Evolutionary conservation across 306 rosid genomes (phyloP), one percentile per base, ranked within the genome.

Genomic region (Malus sylvestris): DNA sequence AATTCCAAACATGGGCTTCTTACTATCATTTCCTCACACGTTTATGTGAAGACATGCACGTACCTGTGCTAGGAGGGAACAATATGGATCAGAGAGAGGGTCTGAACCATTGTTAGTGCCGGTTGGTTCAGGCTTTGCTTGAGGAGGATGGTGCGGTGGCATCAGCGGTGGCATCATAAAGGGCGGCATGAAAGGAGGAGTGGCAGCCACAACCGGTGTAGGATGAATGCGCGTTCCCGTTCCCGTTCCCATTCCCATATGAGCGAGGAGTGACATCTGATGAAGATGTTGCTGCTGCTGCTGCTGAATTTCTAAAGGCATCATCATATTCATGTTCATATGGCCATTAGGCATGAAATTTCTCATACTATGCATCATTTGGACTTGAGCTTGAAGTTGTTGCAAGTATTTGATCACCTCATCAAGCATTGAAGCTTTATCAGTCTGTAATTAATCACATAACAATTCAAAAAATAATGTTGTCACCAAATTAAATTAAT

Each of bases 391-490:
- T 85, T 89, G 86, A 15, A 89, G 90, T 60, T 85, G 83, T 67
- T 86, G 86, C 68, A 89, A 69, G 84, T 89, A 89, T 23, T 72
- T 84, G 4, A 86, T 89, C 81, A 89, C 90, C 72, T 86, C 90
- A 58, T 89, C 93, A n/a, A 89, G 83, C 88, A 89, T 83, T 77
- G 93, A 86, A 59, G 93, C 93, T 58, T 83, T 89, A 49, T 89
- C 90, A 0, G 82, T 85, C 90, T 89, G 84, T 81, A 77, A 58
- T 62, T 67, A 57, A 51, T n/a, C 23, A 10, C 19, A 29, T 23
- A 8, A 12, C 44, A 23, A 80, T 20, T 27, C 32, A 9, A 23
- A 30, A 38, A 19, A 55, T 6, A 6, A 19, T 7, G 2, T 5
- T n/a, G 14, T 57, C 14, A 20, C 25, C 27, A 49, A 49, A 46